phyloP scores from a whole-genome alignment of 495 filamentous ascomycete genomes.

The Sphaerosporella brunnea region DNA sequence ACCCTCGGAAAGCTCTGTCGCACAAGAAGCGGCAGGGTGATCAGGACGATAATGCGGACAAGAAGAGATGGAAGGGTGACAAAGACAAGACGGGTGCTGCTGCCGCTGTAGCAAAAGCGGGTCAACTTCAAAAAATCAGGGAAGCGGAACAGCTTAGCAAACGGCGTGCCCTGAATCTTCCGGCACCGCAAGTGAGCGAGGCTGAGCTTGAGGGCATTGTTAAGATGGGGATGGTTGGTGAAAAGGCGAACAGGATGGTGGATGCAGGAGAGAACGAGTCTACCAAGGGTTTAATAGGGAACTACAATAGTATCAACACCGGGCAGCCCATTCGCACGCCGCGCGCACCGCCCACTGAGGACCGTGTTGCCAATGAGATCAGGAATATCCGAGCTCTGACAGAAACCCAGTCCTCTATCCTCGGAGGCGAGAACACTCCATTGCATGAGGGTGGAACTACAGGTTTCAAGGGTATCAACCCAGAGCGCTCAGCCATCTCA shows the following conservation, averaged over 20 bases:
- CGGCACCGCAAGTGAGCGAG: constrained; percentile 79
- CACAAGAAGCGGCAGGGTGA: constrained; percentile 94
- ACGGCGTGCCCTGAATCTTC: constrained; percentile 58
- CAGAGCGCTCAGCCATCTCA: constrained; percentile 58
- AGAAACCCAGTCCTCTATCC: constrained; percentile 84
- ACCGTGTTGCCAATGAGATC: constrained; percentile 91
- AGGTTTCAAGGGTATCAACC: constrained; percentile 72
- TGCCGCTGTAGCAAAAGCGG: constrained; percentile 79
- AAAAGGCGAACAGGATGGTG: constrained; percentile 61
- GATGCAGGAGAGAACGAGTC: constrained; percentile 67
- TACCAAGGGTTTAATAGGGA: constrained; percentile 68
- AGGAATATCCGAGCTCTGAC: constrained; percentile 83
- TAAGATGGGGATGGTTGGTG: constrained; percentile 92
- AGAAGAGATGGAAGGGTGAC: constrained; percentile 51
- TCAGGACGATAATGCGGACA: constrained; percentile 64
- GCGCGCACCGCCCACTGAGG: constrained; percentile 74
- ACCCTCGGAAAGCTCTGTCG: constrained; percentile 84
- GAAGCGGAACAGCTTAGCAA: constrained; percentile 96
- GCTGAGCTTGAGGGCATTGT: constrained; percentile 92
- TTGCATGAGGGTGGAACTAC: constrained; percentile 66
- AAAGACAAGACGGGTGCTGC: constrained; percentile 61
- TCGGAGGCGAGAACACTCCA: constrained; percentile 87
- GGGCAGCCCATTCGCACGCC: constrained; percentile 83
- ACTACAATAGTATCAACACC: constrained; percentile 63
- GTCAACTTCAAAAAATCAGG: constrained; percentile 85